Base-by-base conservation (phyloP, 192 early-diverging fungal species). In the Podila minutissima region DNA sequence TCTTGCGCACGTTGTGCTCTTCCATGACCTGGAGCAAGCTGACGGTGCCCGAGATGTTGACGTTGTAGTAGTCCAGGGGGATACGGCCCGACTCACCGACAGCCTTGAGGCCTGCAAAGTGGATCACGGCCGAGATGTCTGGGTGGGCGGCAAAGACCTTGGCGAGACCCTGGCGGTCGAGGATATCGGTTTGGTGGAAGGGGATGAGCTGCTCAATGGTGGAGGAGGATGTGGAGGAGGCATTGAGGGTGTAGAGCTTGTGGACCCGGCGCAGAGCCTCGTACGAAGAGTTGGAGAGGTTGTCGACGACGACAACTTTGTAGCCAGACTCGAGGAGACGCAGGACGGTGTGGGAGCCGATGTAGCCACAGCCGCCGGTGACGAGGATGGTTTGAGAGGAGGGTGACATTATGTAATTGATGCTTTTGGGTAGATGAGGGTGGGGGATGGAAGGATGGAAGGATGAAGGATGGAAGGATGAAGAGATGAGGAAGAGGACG, bases 311-410 rank as follows among this genome's bases (percentile, higher is more conserved):
- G 17, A 99, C 91, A 38, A 99, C 91, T 68, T 96, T 88, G 83
- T 95, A 95, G 48, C 90, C 89, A 15, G 83, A 79, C 57, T 89
- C 89, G 53, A 89, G 65, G 2, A 99, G 90, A 74, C 96, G 94
- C n/a, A 95, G 74, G 9, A 97, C 93, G 3, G 94, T 92, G 87
- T 99, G 97, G 19, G 92, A 94, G n/a, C 97, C 96, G 67, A 99
- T 97, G 81, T 97, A 99, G 3, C 97, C 96, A 67, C 92, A 89
- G 17, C 93, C 93, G 19, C 93, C 93, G 28, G 89, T 92, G 38
- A 94, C 92, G 24, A 94, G 83, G 67, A 81, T 81, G 53, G 70
- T 68, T 31, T 33, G 58, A 1, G 20, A 26, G 11, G 31, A 13
- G 9, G 59, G 59, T 12, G 59, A 61, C 59, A 61, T 61, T 61